phyloP scores from a whole-genome alignment of 306 rosid species.

The Gillenia trifoliata region DNA sequence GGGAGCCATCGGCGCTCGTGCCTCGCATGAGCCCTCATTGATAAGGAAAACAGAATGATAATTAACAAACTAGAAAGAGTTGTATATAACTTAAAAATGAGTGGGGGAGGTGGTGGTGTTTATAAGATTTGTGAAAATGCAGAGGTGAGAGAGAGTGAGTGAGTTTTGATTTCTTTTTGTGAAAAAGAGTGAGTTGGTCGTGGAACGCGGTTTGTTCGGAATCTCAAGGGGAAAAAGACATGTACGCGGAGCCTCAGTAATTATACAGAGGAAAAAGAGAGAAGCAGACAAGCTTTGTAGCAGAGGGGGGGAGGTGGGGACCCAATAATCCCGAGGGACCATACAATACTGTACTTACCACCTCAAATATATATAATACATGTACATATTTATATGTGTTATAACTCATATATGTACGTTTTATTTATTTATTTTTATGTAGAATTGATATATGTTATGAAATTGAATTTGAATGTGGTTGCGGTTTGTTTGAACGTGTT shows the following conservation, averaged over 20 bases:
- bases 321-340: not conserved
- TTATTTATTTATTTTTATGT: no score
- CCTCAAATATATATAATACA: not conserved
- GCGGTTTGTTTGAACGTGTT: not conserved
- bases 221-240: conserved; percentile 22
- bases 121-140: not conserved
- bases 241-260: conserved; percentile 31
- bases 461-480: not conserved
- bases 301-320: not conserved
- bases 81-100: conserved; percentile 4
- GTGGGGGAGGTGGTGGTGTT: not conserved
- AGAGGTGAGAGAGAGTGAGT: not conserved
- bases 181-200: not conserved
- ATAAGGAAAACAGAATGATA: not conserved
- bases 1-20: conserved; percentile 82
- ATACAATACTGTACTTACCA: not conserved
- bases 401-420: no score
- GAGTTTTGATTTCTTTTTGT: not conserved
- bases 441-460: not conserved
- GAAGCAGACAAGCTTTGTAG: conserved; percentile 10
- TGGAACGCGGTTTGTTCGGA: conserved; percentile 30
- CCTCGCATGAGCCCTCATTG: conserved; percentile 49
- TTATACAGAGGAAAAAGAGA: not conserved
- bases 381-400: not conserved
- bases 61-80: no score